Percentiles rank a stretch among this genome's conserved stretches.
Conservation (phyloP, 352 stramenopile species). For the Globisporangium megalacanthum region DNA sequence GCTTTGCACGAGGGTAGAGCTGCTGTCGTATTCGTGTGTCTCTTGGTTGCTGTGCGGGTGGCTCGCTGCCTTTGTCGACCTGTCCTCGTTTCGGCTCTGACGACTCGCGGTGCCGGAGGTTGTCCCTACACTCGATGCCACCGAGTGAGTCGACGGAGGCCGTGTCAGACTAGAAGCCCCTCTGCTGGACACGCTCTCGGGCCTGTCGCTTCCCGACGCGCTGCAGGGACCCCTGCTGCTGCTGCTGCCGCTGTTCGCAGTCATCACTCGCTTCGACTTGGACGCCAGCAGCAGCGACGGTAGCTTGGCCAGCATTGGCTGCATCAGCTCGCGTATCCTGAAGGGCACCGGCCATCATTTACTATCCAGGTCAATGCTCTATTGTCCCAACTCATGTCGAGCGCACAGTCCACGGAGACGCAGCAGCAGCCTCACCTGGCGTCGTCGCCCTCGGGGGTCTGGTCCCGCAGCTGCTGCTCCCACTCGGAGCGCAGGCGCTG, state of each 20-base stretch:
- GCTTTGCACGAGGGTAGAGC: background rate
- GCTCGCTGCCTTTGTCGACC: background rate
- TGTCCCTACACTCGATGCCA: background rate
- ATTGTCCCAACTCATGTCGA: background rate
- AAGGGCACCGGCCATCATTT: background rate
- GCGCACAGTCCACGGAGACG: background rate
- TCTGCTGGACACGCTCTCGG: conserved; percentile 8
- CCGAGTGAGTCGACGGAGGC: conserved; percentile 1
- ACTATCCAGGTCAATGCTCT: background rate
- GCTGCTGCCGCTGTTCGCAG: background rate
- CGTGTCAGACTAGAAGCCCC: conserved; percentile 5
- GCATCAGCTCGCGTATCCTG: conserved; percentile 75
- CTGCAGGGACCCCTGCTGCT: background rate
- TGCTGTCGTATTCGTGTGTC: conserved; percentile 22
- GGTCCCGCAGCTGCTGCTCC: conserved; percentile 48
- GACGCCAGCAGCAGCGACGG: conserved; percentile 54
- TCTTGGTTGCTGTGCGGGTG: conserved; percentile 29
- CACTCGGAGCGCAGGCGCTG: conserved; percentile 60
- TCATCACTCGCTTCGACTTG: conserved; percentile 22
- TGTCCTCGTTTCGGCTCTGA: background rate
- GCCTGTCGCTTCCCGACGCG: background rate
- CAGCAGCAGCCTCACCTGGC: conserved; percentile 16
- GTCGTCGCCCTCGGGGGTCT: conserved; percentile 46
- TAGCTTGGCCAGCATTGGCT: conserved; percentile 67
- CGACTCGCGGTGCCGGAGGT: background rate